Percentiles rank a stretch among this genome's conserved stretches.
phyloP scores from a whole-genome alignment of 2,329 filamentous ascomycete genomes.

The Fusarium lateritium region DNA sequence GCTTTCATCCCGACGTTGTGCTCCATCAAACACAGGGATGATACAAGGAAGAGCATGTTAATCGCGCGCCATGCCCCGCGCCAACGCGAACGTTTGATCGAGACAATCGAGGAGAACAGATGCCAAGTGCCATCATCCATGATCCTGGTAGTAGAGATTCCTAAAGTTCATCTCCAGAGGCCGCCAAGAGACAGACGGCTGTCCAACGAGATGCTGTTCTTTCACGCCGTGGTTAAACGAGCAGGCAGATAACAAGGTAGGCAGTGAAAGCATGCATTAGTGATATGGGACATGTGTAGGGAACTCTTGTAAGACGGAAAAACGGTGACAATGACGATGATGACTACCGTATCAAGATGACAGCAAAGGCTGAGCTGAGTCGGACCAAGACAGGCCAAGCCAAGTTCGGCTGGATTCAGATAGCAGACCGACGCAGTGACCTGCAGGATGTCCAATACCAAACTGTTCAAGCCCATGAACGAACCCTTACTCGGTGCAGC shows the following conservation, averaged over 20 bases:
- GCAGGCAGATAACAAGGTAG: constrained; percentile 25
- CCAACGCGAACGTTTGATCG: constrained; percentile 34
- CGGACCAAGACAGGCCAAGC: constrained; percentile 18
- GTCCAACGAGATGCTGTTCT: constrained; percentile 2
- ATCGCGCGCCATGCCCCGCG: constrained; percentile 35
- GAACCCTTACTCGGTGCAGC: constrained; percentile 13
- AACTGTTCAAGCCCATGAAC: constrained; percentile 12
- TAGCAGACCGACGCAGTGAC: constrained; percentile 24
- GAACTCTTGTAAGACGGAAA: constrained; percentile 13
- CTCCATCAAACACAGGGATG: constrained; percentile 39
- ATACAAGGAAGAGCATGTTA: constrained; percentile 40
- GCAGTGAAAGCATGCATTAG: constrained; percentile 16
- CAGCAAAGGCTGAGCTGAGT: constrained; percentile 28
- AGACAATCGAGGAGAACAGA: constrained; percentile 17
- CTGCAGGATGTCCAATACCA: constrained; percentile 15
- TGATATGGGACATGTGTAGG: background rate
- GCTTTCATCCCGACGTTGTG: constrained; percentile 18
- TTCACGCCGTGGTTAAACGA: constrained; percentile 4
- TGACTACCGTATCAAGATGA: constrained; percentile 35
- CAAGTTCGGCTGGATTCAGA: constrained; percentile 34
- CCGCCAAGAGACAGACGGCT: constrained; percentile 6
- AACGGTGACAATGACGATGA: constrained; percentile 30
- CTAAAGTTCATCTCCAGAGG: constrained; percentile 11
- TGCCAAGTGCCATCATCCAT: constrained; percentile 34
- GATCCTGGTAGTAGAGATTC: constrained; percentile 15